Evolutionary conservation across 1,284 basidiomycete species (phyloP).

Genomic region (Megacollybia platyphylla): DNA sequence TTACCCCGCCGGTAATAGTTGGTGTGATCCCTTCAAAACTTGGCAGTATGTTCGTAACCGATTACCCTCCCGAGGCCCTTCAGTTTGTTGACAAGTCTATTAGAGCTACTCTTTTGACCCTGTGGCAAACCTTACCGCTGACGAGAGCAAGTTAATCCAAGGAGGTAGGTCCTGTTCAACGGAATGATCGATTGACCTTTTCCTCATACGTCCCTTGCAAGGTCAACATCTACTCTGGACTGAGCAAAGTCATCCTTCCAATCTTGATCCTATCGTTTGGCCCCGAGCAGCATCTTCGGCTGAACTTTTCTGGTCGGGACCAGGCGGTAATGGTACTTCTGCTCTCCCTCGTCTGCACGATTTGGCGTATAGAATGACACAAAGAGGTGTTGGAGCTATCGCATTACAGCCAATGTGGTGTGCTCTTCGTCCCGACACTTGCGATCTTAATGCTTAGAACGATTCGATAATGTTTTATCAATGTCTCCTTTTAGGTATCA

Average conservation of each 20-base stretch:
- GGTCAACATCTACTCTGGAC: conserved; percentile 40
- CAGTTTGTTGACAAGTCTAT: neutral
- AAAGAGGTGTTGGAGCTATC: conserved; percentile 46
- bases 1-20: conserved; percentile 21
- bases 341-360: conserved; percentile 54
- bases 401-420: conserved; percentile 66
- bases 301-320: conserved; percentile 50
- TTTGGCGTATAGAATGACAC: conserved; percentile 44
- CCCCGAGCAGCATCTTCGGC: conserved; percentile 48
- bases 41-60: conserved; percentile 45
- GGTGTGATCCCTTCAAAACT: conserved; percentile 68
- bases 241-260: conserved; percentile 39
- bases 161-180: conserved; percentile 24
- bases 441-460: conserved; percentile 16
- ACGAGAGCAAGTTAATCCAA: conserved; percentile 26
- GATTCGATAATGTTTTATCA: neutral
- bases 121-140: conserved; percentile 22
- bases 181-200: neutral
- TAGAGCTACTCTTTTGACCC: conserved; percentile 46
- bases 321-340: conserved; percentile 23
- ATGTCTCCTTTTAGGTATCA: too few relatives aligned
- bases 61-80: too few relatives aligned
- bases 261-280: conserved; percentile 44
- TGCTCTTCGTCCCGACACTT: conserved; percentile 44
- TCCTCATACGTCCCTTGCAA: conserved; percentile 2